phyloP scores from a whole-genome alignment of 352 stramenopile genomes.

The Phytopythium delawarense region DNA sequence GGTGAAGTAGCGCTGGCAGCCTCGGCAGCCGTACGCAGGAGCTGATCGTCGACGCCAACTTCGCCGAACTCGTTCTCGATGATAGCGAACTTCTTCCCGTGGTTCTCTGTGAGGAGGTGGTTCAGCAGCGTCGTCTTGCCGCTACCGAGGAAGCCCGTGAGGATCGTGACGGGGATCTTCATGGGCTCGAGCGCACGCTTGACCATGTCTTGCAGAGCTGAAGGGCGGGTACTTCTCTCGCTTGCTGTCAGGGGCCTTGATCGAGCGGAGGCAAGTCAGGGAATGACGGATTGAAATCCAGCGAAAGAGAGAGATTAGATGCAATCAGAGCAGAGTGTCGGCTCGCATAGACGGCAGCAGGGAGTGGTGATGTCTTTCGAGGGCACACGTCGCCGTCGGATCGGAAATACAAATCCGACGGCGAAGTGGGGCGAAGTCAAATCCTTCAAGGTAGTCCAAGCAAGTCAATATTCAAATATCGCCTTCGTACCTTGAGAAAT shows the following conservation, averaged over 20 bases:
- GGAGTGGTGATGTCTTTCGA: not conserved
- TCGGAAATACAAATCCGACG: not conserved
- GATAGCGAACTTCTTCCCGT: slow-evolving; percentile 92
- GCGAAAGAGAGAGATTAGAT: not conserved
- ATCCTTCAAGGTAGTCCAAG: not conserved
- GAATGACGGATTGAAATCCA: not conserved
- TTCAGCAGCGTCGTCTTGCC: slow-evolving; percentile 96
- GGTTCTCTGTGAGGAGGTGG: slow-evolving; percentile 87
- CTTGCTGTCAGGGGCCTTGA: not conserved
- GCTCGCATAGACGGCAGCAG: not conserved
- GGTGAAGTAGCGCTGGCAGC: not conserved
- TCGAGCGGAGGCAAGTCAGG: not conserved
- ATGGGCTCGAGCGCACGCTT: slow-evolving; percentile 23
- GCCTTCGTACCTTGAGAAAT: not conserved
- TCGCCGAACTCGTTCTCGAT: slow-evolving; percentile 97
- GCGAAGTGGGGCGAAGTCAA: too few relatives aligned
- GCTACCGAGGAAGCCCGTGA: slow-evolving; percentile 91
- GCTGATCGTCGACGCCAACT: slow-evolving; percentile 89
- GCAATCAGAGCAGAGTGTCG: not conserved
- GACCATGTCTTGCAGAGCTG: slow-evolving; percentile 13
- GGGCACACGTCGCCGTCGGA: not conserved
- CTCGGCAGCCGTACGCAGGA: slow-evolving; percentile 43
- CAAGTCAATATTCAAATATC: not conserved
- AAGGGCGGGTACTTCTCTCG: not conserved
- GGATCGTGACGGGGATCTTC: slow-evolving; percentile 81